Conservation (phyloP, 768 basidiomycete genomes). For the Psilocybe azurescens region DNA sequence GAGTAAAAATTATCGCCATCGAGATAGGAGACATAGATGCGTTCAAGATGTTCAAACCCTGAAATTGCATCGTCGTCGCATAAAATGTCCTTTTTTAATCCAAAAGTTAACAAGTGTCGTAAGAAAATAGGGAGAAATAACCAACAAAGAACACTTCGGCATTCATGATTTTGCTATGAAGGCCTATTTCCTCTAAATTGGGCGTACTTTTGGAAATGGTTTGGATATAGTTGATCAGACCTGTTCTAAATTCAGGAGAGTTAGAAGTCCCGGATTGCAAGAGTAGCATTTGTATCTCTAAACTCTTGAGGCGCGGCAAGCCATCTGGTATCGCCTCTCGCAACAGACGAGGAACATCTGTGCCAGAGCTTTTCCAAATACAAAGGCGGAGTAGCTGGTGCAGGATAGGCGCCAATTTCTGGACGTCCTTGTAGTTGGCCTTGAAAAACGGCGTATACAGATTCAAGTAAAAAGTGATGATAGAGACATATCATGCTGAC, state of each 20-base stretch:
- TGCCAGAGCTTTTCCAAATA: neutral
- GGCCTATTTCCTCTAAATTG: neutral
- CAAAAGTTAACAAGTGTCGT: no score
- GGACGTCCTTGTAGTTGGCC: neutral
- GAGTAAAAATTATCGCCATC: neutral
- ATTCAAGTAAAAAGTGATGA: neutral
- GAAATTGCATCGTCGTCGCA: neutral
- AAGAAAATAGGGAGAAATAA: neutral
- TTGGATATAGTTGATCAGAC: neutral
- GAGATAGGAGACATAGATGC: neutral
- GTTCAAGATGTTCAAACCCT: neutral
- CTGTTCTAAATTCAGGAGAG: neutral
- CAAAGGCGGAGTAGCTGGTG: neutral
- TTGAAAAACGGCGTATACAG: neutral
- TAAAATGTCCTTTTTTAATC: neutral
- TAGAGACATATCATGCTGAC: neutral
- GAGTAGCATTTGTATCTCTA: neutral
- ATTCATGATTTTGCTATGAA: neutral
- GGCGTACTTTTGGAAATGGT: neutral
- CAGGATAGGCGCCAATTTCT: neutral
- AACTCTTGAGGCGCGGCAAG: neutral
- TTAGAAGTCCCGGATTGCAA: neutral
- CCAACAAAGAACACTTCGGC: neutral
- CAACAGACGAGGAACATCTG: constrained; percentile 1
- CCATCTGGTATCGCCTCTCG: neutral